phyloP scores from a whole-genome alignment of 345 rosid genomes.

The Excoecaria cochinchinensis region DNA sequence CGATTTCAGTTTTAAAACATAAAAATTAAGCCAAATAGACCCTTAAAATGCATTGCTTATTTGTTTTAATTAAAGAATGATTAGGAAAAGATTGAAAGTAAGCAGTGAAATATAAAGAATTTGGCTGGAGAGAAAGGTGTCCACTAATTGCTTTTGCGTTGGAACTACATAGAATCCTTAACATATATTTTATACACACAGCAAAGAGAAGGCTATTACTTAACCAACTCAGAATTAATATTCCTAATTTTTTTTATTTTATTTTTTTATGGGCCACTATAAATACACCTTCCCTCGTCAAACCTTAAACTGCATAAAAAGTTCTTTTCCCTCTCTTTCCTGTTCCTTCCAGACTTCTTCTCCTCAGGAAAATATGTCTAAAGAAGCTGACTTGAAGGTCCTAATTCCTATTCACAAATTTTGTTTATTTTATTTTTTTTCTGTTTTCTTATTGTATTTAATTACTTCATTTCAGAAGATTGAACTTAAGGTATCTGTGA shows the following conservation, averaged over 20 bases:
- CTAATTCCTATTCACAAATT: constrained; percentile 4
- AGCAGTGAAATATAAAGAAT: too few relatives aligned
- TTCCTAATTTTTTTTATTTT: neutral
- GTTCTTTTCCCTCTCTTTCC: neutral
- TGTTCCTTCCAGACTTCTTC: neutral
- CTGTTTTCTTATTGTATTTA: neutral
- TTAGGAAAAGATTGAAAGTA: too few relatives aligned
- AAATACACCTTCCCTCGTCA: constrained; percentile 28
- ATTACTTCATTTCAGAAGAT: constrained; percentile 41
- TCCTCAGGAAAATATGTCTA: constrained; percentile 40
- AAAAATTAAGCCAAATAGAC: too few relatives aligned
- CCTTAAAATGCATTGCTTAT: too few relatives aligned
- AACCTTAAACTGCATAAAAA: neutral
- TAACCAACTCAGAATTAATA: constrained; percentile 7
- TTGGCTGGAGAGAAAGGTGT: constrained; percentile 48
- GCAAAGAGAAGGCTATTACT: constrained; percentile 40
- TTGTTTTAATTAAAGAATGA: too few relatives aligned
- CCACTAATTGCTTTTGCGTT: constrained; percentile 32
- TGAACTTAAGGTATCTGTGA: constrained; percentile 51
- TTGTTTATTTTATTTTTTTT: neutral
- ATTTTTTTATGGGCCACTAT: constrained; percentile 21
- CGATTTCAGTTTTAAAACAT: too few relatives aligned
- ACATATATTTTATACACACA: neutral
- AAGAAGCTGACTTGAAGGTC: constrained; percentile 48
- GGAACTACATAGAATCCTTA: constrained; percentile 24